Percentiles rank a stretch among this genome's conserved stretches.
phyloP scores from a whole-genome alignment of 345 rosid species.

The Alliaria petiolata region DNA sequence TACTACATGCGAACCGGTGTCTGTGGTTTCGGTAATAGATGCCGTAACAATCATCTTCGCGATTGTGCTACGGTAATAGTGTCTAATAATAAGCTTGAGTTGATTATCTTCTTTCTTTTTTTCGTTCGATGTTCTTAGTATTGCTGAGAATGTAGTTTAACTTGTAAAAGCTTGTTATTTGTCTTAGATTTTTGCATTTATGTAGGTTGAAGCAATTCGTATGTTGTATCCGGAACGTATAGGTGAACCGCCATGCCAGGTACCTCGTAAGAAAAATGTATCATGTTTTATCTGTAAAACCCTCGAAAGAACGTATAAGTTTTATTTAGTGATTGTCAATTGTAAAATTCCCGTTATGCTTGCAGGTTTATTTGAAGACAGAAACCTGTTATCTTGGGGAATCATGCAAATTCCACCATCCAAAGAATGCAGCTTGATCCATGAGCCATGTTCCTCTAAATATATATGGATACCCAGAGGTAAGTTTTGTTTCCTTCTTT shows the following conservation, averaged over 20 bases:
- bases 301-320: too few relatives aligned
- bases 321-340: too few relatives aligned
- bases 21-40: slow-evolving; percentile 76
- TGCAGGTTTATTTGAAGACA: slow-evolving; percentile 80
- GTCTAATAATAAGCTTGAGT: too few relatives aligned
- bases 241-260: slow-evolving; percentile 88
- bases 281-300: too few relatives aligned
- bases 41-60: slow-evolving; percentile 94
- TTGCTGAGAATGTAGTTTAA: too few relatives aligned
- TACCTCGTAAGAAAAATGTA: not conserved
- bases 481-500: slow-evolving; percentile 23
- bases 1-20: slow-evolving; percentile 90
- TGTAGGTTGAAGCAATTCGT: slow-evolving; percentile 65
- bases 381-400: slow-evolving; percentile 94
- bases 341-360: not conserved
- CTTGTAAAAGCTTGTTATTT: too few relatives aligned
- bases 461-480: slow-evolving; percentile 80
- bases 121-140: too few relatives aligned
- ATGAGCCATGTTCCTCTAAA: slow-evolving; percentile 58
- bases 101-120: too few relatives aligned
- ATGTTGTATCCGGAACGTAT: slow-evolving; percentile 80
- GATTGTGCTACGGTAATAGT: slow-evolving; percentile 79
- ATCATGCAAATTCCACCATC: slow-evolving; percentile 96
- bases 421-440: slow-evolving; percentile 70
- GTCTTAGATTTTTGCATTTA: not conserved